Base-by-base conservation (phyloP, 768 basidiomycete species). In the Leccinum olivaceopallidum region DNA sequence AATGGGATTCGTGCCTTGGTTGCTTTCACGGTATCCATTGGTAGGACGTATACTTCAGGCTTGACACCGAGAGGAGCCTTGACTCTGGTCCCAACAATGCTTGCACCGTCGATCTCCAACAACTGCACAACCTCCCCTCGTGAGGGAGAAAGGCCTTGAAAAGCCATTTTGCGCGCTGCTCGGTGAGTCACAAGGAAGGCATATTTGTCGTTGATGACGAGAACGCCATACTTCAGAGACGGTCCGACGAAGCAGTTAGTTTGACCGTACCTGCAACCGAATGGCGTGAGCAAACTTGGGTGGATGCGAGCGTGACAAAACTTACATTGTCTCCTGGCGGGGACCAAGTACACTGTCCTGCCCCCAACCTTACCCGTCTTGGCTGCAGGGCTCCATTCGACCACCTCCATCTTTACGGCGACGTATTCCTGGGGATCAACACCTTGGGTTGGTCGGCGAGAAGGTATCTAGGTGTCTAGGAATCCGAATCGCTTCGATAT, bases 11-110 rank as follows among this genome's bases (percentile, higher is more conserved):
- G 20, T 56, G 84, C 91, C 81, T 98, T 98, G 63, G 92, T 95
- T n/a, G 94, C 85, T 52, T 96, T 82, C 56, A 98, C 94, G 65
- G 89, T 92, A 65, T 99, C 97, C 97, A 99, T 99, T n/a, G 97
- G 97, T 59, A 99, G 76, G 51, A 99, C 93, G 69, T 95, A 95
- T 28, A 98, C 92, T 75, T 96, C 88, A 0, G 90, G 85, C 72
- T 88, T 83, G 55, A 94, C 67, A 24, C 87, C 84, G 63, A 92
- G 87, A 1, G 96, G 95, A 1, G 96, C 95, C 62, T 87, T 88
- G 75, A 98, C 87, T 69, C 85, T 93, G 22, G 95, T 90, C 4
- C 97, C 97, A 58, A 98, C 78, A 42, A 98, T 78, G 61, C 85
- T 85, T 10, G 85, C 75, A 8, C 97, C 97, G 42, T 85, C 85